Evolutionary conservation across 768 basidiomycete genomes (phyloP).

Genomic region (Cyclocybe cylindracea): DNA sequence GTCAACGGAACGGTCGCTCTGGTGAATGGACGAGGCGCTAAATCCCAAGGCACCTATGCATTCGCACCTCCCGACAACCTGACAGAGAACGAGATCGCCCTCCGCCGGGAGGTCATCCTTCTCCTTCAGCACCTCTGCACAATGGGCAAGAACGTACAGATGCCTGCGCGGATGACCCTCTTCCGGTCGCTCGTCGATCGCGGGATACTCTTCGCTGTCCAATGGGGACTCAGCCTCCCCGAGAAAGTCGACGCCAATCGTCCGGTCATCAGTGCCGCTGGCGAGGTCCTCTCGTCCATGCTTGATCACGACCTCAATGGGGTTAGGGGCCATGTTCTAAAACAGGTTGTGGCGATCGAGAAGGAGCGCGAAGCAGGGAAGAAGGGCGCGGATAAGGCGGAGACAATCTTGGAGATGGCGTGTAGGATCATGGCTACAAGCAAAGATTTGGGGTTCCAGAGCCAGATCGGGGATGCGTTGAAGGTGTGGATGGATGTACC

Average conservation of each 20-base stretch:
- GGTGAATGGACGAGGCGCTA: constrained; percentile 25
- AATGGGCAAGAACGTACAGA: constrained; percentile 97
- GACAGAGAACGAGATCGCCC: constrained; percentile 52
- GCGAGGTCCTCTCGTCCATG: constrained; percentile 81
- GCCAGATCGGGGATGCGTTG: constrained; percentile 87
- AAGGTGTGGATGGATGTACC: constrained; percentile 83
- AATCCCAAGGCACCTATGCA: constrained; percentile 41
- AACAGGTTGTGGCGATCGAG: constrained; percentile 74
- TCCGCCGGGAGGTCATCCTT: constrained; percentile 76
- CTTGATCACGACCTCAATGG: constrained; percentile 91
- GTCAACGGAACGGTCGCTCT: constrained; percentile 27
- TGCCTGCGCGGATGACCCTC: constrained; percentile 79
- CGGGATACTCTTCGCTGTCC: constrained; percentile 87
- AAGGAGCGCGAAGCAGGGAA: constrained; percentile 59
- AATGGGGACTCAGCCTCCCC: constrained; percentile 82
- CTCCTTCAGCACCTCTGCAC: constrained; percentile 91
- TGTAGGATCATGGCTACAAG: constrained; percentile 79
- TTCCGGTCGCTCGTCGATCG: constrained; percentile 88
- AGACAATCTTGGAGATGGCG: constrained; percentile 75
- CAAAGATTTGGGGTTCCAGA: constrained; percentile 84
- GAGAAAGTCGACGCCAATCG: constrained; percentile 53
- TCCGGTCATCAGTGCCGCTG: constrained; percentile 75
- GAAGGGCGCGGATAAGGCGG: constrained; percentile 61
- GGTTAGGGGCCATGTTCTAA: constrained; percentile 81
- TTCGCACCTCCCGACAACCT: constrained; percentile 59